phyloP scores from a whole-genome alignment of 257 asterid species.

The Prunella vulgaris region DNA sequence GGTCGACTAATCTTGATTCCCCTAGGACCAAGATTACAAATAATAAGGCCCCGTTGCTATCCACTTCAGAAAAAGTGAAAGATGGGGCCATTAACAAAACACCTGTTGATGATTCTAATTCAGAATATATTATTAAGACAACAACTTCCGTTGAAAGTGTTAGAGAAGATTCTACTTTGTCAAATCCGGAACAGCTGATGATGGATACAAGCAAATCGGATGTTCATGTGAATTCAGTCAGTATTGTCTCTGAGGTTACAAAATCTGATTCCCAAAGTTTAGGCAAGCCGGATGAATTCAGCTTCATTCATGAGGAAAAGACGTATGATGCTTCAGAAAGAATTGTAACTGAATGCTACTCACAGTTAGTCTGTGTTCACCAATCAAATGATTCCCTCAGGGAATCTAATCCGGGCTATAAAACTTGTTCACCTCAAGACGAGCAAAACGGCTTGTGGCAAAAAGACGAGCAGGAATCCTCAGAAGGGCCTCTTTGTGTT shows the following conservation, averaged over 20 bases:
- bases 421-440: conserved; percentile 22
- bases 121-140: conserved; percentile 25
- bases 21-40: conserved; percentile 35
- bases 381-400: conserved; percentile 28
- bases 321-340: conserved; percentile 26
- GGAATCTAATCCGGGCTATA: too few species aligned
- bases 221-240: conserved; percentile 16
- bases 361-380: conserved; percentile 29
- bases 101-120: conserved; percentile 19
- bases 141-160: conserved; percentile 22
- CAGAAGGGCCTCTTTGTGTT: conserved; percentile 18
- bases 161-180: conserved; percentile 18
- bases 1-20: conserved; percentile 79
- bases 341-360: conserved; percentile 27
- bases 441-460: conserved; percentile 10
- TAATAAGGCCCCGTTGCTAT: conserved; percentile 21
- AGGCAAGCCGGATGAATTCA: conserved; percentile 22
- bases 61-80: conserved; percentile 27
- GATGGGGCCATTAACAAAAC: conserved; percentile 21
- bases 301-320: conserved; percentile 25
- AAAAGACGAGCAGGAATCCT: conserved; percentile 20
- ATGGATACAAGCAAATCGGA: conserved; percentile 22
- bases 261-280: conserved; percentile 25
- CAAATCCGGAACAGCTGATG: conserved; percentile 21
- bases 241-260: conserved; percentile 23